phyloP scores from a whole-genome alignment of 108 stramenopile genomes.

The Fragilaria crotonensis region DNA sequence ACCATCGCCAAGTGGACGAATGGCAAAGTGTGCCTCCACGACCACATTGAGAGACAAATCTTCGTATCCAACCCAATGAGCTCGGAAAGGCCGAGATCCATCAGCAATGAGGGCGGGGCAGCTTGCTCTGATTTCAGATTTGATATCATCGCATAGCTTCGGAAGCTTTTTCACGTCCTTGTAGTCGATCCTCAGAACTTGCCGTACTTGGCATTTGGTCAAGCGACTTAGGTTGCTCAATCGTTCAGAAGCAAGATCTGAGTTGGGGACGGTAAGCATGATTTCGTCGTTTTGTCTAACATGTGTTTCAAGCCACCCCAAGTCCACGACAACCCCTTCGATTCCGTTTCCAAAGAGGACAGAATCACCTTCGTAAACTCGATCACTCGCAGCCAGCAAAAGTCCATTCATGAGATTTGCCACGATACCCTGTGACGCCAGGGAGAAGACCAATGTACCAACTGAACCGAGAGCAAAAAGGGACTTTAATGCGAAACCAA shows the following conservation, averaged over 20 bases:
- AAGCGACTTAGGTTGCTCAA: constrained; percentile 43
- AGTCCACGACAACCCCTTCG: constrained; percentile 28
- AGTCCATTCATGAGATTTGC: constrained; percentile 42
- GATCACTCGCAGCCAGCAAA: constrained; percentile 41
- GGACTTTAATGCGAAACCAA: constrained; percentile 19
- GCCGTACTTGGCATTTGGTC: constrained; percentile 51
- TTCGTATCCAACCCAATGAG: constrained; percentile 32
- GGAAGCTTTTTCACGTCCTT: constrained; percentile 46
- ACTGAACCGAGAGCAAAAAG: constrained; percentile 14
- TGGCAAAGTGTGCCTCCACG: constrained; percentile 40
- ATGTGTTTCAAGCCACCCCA: constrained; percentile 44
- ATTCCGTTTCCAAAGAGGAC: constrained; percentile 55
- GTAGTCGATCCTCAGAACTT: constrained; percentile 49
- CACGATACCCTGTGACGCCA: constrained; percentile 11
- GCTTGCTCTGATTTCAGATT: constrained; percentile 35
- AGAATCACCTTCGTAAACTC: constrained; percentile 44
- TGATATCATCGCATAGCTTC: constrained; percentile 37
- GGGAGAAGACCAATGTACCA: constrained; percentile 10
- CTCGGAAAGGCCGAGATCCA: constrained; percentile 51
- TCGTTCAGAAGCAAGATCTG: constrained; percentile 34
- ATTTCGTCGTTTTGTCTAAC: constrained; percentile 36
- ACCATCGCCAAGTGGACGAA: constrained; percentile 28
- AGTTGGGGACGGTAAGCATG: constrained; percentile 48
- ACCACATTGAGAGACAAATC: constrained; percentile 35
- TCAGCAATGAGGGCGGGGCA: constrained; percentile 57